phyloP scores from a whole-genome alignment of 805 yeast genomes.

The Grigorovia humatica region DNA sequence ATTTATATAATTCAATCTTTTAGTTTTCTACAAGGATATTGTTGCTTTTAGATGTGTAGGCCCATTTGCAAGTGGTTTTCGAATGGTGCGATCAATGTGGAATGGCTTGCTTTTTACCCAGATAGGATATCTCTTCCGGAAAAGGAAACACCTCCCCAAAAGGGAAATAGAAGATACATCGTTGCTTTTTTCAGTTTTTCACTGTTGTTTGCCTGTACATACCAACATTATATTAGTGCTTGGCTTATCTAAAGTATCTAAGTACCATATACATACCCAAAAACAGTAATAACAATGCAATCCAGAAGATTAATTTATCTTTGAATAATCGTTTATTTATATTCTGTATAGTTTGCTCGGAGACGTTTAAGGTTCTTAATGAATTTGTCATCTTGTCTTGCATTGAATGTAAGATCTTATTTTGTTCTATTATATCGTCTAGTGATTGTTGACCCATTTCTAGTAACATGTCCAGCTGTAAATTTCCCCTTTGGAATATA shows the following conservation, averaged over 20 bases:
- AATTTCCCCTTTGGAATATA: slow-evolving; percentile 55
- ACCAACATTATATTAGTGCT: neutral
- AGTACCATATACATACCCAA: slow-evolving; percentile 56
- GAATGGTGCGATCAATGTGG: neutral
- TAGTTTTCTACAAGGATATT: neutral
- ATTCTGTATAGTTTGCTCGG: slow-evolving; percentile 68
- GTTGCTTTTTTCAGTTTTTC: no score
- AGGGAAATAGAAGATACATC: no score
- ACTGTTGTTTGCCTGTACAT: no score
- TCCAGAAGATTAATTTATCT: slow-evolving; percentile 81
- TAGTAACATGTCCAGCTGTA: slow-evolving; percentile 77
- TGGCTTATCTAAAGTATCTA: slow-evolving; percentile 45
- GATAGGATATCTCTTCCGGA: neutral
- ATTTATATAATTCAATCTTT: neutral
- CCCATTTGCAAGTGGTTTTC: no score
- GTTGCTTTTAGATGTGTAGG: no score
- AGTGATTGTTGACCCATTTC: slow-evolving; percentile 83
- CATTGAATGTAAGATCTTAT: slow-evolving; percentile 53
- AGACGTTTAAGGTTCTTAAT: slow-evolving; percentile 75
- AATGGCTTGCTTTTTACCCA: neutral
- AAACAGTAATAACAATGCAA: slow-evolving; percentile 53
- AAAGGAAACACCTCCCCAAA: no score
- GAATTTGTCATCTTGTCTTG: slow-evolving; percentile 54
- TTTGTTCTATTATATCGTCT: slow-evolving; percentile 79
- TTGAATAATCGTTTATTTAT: slow-evolving; percentile 75